phyloP scores from a whole-genome alignment of 495 filamentous ascomycete species.

The Gamarada debralockiae region DNA sequence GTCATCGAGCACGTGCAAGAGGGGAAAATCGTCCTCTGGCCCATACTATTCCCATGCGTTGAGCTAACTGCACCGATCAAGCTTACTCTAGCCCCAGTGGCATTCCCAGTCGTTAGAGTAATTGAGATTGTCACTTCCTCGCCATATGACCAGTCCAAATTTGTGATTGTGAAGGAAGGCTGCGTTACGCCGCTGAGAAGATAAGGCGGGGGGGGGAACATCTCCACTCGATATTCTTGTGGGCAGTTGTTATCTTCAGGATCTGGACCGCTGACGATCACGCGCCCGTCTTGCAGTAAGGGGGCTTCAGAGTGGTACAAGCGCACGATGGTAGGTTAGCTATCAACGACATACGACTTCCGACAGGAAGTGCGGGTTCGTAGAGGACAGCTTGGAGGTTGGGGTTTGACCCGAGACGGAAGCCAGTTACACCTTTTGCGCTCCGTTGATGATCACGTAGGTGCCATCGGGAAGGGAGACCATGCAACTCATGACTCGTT shows the following conservation, averaged over 20 bases:
- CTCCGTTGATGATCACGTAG: constrained; percentile 61
- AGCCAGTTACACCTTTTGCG: constrained; percentile 56
- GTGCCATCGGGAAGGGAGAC: constrained; percentile 63
- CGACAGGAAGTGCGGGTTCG: constrained; percentile 51
- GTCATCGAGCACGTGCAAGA: constrained; percentile 42
- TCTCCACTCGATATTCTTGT: constrained; percentile 63
- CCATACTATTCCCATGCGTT: constrained; percentile 65
- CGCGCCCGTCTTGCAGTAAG: constrained; percentile 61
- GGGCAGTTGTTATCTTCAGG: constrained; percentile 42
- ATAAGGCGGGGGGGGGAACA: constrained; percentile 62
- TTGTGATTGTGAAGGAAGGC: constrained; percentile 41
- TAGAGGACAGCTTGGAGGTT: constrained; percentile 63
- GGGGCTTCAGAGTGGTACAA: constrained; percentile 65
- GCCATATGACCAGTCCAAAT: constrained; percentile 49
- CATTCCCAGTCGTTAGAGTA: constrained; percentile 23
- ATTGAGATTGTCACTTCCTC: constrained; percentile 35
- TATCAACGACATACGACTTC: constrained; percentile 55
- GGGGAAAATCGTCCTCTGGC: constrained; percentile 56
- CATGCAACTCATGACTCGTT: constrained; percentile 62
- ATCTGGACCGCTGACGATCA: constrained; percentile 61
- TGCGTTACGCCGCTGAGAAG: constrained; percentile 43
- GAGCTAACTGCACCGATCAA: constrained; percentile 53
- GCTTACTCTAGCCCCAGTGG: constrained; percentile 42
- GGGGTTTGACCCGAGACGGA: constrained; percentile 50
- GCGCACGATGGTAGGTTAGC: constrained; percentile 59